phyloP scores from a whole-genome alignment of 495 filamentous ascomycete species.

The Cetradonia linearis region DNA sequence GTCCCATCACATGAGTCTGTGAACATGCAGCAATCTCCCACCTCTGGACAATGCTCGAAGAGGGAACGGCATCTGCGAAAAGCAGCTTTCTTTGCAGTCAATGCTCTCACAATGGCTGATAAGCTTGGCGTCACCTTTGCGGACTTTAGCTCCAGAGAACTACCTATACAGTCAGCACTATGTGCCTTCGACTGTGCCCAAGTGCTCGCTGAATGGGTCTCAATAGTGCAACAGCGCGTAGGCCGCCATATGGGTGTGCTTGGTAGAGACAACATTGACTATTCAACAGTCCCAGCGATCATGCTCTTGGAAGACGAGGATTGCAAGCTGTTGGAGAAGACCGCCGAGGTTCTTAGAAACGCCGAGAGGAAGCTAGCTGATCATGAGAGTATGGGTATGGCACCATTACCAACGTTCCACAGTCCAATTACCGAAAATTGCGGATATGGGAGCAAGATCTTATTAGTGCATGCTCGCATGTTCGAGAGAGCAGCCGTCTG shows the following conservation, averaged over 20 bases:
- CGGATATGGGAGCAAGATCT: conserved; percentile 77
- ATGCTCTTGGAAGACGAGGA: conserved; percentile 93
- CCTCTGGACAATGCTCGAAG: conserved; percentile 42
- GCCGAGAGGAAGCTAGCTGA: conserved; percentile 74
- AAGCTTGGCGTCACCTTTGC: conserved; percentile 80
- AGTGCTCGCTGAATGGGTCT: conserved; percentile 92
- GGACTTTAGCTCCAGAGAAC: conserved; percentile 72
- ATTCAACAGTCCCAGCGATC: conserved; percentile 65
- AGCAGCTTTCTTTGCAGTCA: conserved; percentile 88
- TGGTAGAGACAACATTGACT: conserved; percentile 69
- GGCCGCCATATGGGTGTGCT: conserved; percentile 80
- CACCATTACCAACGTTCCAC: conserved; percentile 43
- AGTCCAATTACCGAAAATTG: conserved; percentile 51
- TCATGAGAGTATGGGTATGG: conserved; percentile 32
- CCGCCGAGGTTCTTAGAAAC: conserved; percentile 67
- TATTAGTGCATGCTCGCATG: conserved; percentile 79
- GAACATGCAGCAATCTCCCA: conserved; percentile 21
- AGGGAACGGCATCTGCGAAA: conserved; percentile 85
- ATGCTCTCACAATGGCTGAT: conserved; percentile 84
- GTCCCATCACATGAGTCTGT: background rate
- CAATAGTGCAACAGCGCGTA: conserved; percentile 88
- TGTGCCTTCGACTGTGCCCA: conserved; percentile 95
- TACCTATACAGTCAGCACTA: conserved; percentile 89
- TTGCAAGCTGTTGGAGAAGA: conserved; percentile 73
- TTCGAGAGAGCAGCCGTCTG: conserved; percentile 84